A percentile compares a stretch with the other conserved stretches of the same genome.
These are phyloP conservation scores for Striga hermonthica DNA, from an alignment of 305 asterid genomes.

Conservation along the genomic window DNA sequence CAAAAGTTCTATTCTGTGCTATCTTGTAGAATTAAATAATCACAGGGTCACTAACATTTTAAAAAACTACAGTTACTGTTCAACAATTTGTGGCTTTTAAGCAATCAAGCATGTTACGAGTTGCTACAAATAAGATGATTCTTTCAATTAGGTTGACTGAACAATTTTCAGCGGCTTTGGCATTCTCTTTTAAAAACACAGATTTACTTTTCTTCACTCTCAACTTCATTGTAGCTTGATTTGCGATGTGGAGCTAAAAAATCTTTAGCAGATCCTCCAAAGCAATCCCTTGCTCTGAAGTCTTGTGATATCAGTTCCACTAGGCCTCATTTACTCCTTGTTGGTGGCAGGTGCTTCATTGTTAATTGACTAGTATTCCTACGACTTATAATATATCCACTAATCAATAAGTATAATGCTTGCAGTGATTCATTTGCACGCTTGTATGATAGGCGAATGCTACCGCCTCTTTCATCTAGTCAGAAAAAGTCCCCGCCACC, in stretches of 20 bases:
- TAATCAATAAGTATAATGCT: slow-evolving; percentile 34
- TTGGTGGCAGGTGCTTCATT: slow-evolving; percentile 83
- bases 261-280: slow-evolving; percentile 85
- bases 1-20: not conserved
- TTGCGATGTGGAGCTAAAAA: slow-evolving; percentile 85
- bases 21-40: not conserved
- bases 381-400: slow-evolving; percentile 30
- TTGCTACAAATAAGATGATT: not conserved
- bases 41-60: too few relatives aligned
- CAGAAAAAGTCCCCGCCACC: slow-evolving; percentile 78
- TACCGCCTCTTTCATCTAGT: slow-evolving; percentile 91
- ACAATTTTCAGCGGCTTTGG: slow-evolving; percentile 12
- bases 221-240: slow-evolving; percentile 69
- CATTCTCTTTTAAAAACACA: slow-evolving; percentile 3
- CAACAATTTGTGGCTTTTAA: not conserved
- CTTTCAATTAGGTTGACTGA: slow-evolving; percentile 18
- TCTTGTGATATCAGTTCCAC: slow-evolving; percentile 88
- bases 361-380: slow-evolving; percentile 31
- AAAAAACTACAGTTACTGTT: too few relatives aligned
- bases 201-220: slow-evolving; percentile 17
- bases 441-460: slow-evolving; percentile 93
- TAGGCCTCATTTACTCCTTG: slow-evolving; percentile 96
- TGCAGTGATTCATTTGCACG: slow-evolving; percentile 99
- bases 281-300: slow-evolving; percentile 72
- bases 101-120: not conserved